These are phyloP conservation scores for Aspergillus vadensis DNA, from an alignment of 2,329 filamentous ascomycete genomes.

Conservation along the genomic window DNA sequence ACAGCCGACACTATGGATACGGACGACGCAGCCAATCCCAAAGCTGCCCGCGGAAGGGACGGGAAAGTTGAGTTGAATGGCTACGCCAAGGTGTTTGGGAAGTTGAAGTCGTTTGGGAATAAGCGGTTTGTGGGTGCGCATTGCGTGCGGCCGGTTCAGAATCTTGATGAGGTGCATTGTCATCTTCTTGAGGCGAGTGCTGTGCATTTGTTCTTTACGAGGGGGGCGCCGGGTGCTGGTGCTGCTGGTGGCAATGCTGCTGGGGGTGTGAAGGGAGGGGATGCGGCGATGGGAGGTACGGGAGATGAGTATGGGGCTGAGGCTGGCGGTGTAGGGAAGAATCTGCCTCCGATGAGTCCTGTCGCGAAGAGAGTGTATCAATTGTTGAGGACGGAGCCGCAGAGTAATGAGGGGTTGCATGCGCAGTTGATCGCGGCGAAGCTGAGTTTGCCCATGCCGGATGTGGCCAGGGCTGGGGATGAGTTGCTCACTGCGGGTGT, in stretches of 20 bases:
- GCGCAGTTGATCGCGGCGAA: slow-evolving; percentile 72
- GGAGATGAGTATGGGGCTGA: slow-evolving; percentile 32
- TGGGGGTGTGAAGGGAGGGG: slow-evolving; percentile 34
- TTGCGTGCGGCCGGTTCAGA: slow-evolving; percentile 74
- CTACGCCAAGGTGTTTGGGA: slow-evolving; percentile 84
- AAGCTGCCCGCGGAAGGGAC: slow-evolving; percentile 47
- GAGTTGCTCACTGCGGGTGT: slow-evolving; percentile 73
- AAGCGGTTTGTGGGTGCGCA: slow-evolving; percentile 80
- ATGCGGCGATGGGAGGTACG: slow-evolving; percentile 35
- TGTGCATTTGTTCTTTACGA: slow-evolving; percentile 81
- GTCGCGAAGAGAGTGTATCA: slow-evolving; percentile 71
- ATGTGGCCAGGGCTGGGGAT: slow-evolving; percentile 76
- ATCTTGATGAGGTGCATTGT: slow-evolving; percentile 91
- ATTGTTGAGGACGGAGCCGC: slow-evolving; percentile 65
- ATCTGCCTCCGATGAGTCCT: slow-evolving; percentile 54
- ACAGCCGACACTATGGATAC: slow-evolving; percentile 49
- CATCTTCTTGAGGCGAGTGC: slow-evolving; percentile 88
- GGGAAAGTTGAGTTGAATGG: slow-evolving; percentile 67
- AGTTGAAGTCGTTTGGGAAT: slow-evolving; percentile 79
- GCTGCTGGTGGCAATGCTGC: slow-evolving; percentile 44
- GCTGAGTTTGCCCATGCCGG: slow-evolving; percentile 65
- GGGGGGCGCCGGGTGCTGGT: slow-evolving; percentile 59
- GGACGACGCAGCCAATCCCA: slow-evolving; percentile 37
- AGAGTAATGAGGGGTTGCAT: slow-evolving; percentile 81
- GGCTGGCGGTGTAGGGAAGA: slow-evolving; percentile 25